Base-by-base conservation (phyloP, 2,329 filamentous ascomycete species). In the Aschersonia sp. region DNA sequence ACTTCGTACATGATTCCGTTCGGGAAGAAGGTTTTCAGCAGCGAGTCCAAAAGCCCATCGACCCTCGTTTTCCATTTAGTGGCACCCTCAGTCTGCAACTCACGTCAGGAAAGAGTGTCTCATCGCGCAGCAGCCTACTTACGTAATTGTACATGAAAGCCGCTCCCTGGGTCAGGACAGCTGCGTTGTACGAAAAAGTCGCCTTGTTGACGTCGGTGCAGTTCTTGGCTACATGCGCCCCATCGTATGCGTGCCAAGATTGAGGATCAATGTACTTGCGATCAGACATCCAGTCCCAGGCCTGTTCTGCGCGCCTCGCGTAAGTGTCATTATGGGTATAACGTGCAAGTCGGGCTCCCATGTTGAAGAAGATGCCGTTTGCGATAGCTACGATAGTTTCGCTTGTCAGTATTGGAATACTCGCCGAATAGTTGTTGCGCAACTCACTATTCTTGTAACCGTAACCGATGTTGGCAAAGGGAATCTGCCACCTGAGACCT, bases 401-500 rank as follows among this genome's bases (percentile, higher is more conserved):
- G 14, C n/a, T 31, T 30, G 49, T 32, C 45, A 55, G 47, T 43
- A 42, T 47, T 1, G 40, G 4, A n/a, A 32, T 11, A 32, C 22
- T 22, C 22, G 22, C 22, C 22, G 22, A 22, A 2, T 22, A 2
- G 3, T 22, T 22, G 2, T 22, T 22, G 22, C 22, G 22, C 31
- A n/a, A 60, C 64, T 32, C 60, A 72, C 69, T 73, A 58, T 81
- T 81, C 62, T 81, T 92, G 70, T 89, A 88, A 57, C 81, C 74
- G 61, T 85, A 92, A 30, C 86, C 86, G 32, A 70, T 72, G 58
- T 89, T 87, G 53, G 82, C 81, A 1, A 76, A 68, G 48, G 80
- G 85, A 50, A 90, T 83, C 66, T 92, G 85, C 83, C 84, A 87
- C 55, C 83, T 71, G 54, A 89, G 58, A 8, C 84, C 85, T 53